Conservation (phyloP, 805 yeast genomes). For the Candida sakaeoensis region DNA sequence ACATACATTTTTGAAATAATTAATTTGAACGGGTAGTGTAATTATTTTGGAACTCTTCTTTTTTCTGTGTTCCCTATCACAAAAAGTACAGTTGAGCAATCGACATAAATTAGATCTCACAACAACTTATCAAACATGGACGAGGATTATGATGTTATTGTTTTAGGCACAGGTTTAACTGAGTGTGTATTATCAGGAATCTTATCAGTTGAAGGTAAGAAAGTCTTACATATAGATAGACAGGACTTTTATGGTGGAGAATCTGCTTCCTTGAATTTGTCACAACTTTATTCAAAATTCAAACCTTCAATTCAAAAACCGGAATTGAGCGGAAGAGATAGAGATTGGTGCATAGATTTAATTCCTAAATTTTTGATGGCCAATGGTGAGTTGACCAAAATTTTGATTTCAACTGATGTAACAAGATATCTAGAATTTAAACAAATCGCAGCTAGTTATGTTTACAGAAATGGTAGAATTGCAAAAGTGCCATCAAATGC, state of each 20-base stretch:
- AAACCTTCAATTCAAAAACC: slow-evolving; percentile 71
- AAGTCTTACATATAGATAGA: slow-evolving; percentile 92
- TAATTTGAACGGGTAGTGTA: slow-evolving; percentile 3
- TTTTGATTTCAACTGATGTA: slow-evolving; percentile 91
- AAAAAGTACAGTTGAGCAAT: slow-evolving; percentile 1
- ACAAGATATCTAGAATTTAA: slow-evolving; percentile 94
- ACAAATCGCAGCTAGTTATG: slow-evolving; percentile 94
- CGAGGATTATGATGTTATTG: slow-evolving; percentile 95
- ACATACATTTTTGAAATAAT: too few species aligned
- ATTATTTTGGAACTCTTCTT: not conserved
- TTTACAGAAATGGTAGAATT: slow-evolving; percentile 82
- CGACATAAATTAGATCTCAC: not conserved
- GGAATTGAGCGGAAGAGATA: slow-evolving; percentile 78
- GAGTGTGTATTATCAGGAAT: slow-evolving; percentile 94
- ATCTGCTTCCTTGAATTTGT: slow-evolving; percentile 76
- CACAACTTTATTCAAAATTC: slow-evolving; percentile 72
- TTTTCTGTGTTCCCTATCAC: not conserved
- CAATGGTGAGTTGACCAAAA: slow-evolving; percentile 94
- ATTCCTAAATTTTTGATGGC: slow-evolving; percentile 98
- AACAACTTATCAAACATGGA: slow-evolving; percentile 60
- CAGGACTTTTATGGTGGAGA: slow-evolving; percentile 97
- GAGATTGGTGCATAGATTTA: slow-evolving; percentile 97
- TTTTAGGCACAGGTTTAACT: slow-evolving; percentile 91
- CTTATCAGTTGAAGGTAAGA: slow-evolving; percentile 95
- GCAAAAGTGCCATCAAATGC: slow-evolving; percentile 95